These are phyloP conservation scores for Macadamia integrifolia DNA, from an alignment of 164 flowering plant genomes.

Conservation along the genomic window DNA sequence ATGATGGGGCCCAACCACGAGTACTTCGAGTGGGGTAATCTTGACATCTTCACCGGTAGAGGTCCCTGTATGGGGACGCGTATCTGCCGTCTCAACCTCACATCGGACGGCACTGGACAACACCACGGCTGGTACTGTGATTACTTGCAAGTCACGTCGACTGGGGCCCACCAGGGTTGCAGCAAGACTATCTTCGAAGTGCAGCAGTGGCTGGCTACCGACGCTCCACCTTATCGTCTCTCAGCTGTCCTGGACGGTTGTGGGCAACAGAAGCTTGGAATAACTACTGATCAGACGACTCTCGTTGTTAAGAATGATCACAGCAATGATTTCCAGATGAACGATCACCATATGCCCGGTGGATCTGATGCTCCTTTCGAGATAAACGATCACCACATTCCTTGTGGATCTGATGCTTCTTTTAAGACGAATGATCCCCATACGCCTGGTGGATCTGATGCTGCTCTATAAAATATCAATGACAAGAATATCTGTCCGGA, in stretches of 20 bases:
- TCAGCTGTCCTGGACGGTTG: slow-evolving; percentile 38
- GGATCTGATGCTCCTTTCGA: too few relatives aligned
- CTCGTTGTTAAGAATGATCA: slow-evolving; percentile 11
- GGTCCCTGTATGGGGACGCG: slow-evolving; percentile 47
- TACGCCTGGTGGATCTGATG: too few relatives aligned
- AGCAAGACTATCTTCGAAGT: slow-evolving; percentile 41
- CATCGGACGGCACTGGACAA: slow-evolving; percentile 54
- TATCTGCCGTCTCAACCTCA: slow-evolving; percentile 48
- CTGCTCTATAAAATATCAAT: too few relatives aligned
- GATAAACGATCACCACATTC: too few relatives aligned
- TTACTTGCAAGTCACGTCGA: slow-evolving; percentile 55
- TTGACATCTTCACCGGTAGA: slow-evolving; percentile 54
- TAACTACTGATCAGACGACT: neutral
- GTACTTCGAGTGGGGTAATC: slow-evolving; percentile 61
- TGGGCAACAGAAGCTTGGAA: neutral
- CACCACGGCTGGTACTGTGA: slow-evolving; percentile 67
- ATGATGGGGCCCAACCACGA: slow-evolving; percentile 46
- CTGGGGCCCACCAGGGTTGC: slow-evolving; percentile 50
- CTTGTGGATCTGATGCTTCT: too few relatives aligned
- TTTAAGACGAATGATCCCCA: too few relatives aligned
- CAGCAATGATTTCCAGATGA: neutral
- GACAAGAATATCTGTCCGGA: too few relatives aligned
- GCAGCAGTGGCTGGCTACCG: slow-evolving; percentile 53
- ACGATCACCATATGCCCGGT: too few relatives aligned
- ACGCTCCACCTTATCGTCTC: slow-evolving; percentile 44